phyloP scores from a whole-genome alignment of 495 filamentous ascomycete genomes.

The Lindgomyces ingoldianus region DNA sequence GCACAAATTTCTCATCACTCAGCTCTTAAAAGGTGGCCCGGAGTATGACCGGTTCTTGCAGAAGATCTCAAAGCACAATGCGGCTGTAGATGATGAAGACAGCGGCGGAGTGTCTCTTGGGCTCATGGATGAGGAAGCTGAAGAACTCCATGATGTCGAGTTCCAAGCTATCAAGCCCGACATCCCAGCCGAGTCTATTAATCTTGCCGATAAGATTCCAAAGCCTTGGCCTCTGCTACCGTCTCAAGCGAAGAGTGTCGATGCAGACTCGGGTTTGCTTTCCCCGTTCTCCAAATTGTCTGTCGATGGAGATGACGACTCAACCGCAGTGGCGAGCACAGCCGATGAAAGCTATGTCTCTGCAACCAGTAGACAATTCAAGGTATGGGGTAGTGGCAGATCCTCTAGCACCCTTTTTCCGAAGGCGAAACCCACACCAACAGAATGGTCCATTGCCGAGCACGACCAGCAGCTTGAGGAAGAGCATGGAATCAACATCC shows the following conservation, averaged over 20 bases:
- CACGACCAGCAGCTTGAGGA: slow-evolving; percentile 18
- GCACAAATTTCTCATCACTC: slow-evolving; percentile 47
- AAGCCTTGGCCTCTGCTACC: slow-evolving; percentile 16
- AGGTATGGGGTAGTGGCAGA: slow-evolving; percentile 6
- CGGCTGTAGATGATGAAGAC: slow-evolving; percentile 25
- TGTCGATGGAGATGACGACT: not conserved
- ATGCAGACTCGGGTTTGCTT: not conserved
- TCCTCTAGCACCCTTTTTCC: slow-evolving; percentile 27
- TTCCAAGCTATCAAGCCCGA: slow-evolving; percentile 10
- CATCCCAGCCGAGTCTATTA: not conserved
- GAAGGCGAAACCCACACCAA: slow-evolving; percentile 32
- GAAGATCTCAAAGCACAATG: slow-evolving; percentile 20
- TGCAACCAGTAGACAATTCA: not conserved
- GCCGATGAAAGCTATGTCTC: not conserved
- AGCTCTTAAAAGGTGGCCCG: slow-evolving; percentile 32
- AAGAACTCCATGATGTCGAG: not conserved
- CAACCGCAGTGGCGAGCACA: not conserved
- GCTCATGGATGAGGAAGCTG: slow-evolving; percentile 1
- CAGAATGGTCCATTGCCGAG: slow-evolving; percentile 10
- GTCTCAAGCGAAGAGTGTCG: not conserved
- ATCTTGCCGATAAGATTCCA: not conserved
- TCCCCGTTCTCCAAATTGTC: not conserved
- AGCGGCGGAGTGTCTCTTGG: slow-evolving; percentile 32
- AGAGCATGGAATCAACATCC: slow-evolving; percentile 34
- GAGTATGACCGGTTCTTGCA: slow-evolving; percentile 7